Conservation (phyloP, 2,329 filamentous ascomycete genomes). For the Penicillium sp. region DNA sequence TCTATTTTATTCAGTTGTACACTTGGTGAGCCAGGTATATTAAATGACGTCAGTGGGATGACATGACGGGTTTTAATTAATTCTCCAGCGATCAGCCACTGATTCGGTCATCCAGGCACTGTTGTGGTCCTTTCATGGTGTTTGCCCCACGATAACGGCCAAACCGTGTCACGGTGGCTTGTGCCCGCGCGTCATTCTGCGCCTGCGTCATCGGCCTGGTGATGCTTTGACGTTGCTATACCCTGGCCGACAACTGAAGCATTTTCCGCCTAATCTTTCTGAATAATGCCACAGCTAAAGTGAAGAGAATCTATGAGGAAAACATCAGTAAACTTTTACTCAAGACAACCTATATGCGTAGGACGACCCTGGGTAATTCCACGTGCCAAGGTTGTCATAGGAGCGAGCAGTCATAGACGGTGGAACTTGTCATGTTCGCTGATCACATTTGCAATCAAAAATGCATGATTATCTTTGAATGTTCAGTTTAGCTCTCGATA, state of each 20-base stretch:
- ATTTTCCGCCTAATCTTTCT: too few relatives aligned
- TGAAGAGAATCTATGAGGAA: neutral
- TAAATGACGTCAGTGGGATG: constrained; percentile 23
- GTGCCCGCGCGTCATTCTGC: constrained; percentile 18
- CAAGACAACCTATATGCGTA: neutral
- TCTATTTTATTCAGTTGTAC: constrained; percentile 8
- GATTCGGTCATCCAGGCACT: neutral
- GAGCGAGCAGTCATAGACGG: neutral
- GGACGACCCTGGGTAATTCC: neutral
- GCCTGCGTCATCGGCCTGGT: neutral
- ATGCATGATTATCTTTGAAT: neutral
- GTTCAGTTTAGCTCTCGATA: neutral
- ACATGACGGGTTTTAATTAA: constrained; percentile 10
- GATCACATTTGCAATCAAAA: neutral
- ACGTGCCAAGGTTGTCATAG: neutral
- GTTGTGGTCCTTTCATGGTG: constrained; percentile 10
- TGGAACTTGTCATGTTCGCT: neutral
- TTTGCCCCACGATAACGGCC: constrained; percentile 17
- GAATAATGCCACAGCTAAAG: neutral
- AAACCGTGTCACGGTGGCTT: constrained; percentile 19
- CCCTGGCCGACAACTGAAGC: neutral
- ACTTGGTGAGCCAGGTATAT: neutral
- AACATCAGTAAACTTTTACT: neutral
- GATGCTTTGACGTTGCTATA: neutral
- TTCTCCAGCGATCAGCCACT: constrained; percentile 3